Evolutionary conservation across 192 early-diverging fungal genomes (phyloP).

Genomic region (Paraglomus brasilianum): DNA sequence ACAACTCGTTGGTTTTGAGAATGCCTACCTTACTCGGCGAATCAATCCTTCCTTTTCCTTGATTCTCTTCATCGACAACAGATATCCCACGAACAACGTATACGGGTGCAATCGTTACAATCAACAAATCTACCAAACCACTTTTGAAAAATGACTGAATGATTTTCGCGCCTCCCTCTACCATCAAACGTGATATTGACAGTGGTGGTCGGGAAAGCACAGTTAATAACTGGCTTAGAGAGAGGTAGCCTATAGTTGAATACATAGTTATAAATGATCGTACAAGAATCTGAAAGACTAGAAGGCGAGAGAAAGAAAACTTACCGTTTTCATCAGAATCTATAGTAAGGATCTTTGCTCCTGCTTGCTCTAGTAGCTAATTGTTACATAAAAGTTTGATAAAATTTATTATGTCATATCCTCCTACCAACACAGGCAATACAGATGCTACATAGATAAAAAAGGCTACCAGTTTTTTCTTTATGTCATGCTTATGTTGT

Average conservation of each 20-base stretch:
- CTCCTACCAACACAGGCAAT: too few species aligned
- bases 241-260: conserved; percentile 30
- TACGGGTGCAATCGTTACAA: conserved; percentile 74
- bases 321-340: conserved; percentile 36
- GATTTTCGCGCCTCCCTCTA: conserved; percentile 83
- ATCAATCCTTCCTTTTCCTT: neutral
- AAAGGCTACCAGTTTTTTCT: conserved; percentile 23
- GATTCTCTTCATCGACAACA: conserved; percentile 37
- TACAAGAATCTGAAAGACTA: conserved; percentile 1
- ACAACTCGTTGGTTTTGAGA: neutral
- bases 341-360: conserved; percentile 55
- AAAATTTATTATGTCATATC: too few species aligned
- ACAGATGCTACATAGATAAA: neutral
- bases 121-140: conserved; percentile 45
- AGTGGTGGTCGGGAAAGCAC: conserved; percentile 15
- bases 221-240: conserved; percentile 29
- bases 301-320: neutral
- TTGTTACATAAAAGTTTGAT: neutral
- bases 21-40: neutral
- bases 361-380: conserved; percentile 52
- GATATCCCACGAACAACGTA: conserved; percentile 66
- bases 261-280: neutral
- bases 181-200: conserved; percentile 67
- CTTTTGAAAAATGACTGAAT: conserved; percentile 63
- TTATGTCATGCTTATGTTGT: conserved; percentile 27